phyloP scores from a whole-genome alignment of 345 rosid species.

The Alliaria petiolata region DNA sequence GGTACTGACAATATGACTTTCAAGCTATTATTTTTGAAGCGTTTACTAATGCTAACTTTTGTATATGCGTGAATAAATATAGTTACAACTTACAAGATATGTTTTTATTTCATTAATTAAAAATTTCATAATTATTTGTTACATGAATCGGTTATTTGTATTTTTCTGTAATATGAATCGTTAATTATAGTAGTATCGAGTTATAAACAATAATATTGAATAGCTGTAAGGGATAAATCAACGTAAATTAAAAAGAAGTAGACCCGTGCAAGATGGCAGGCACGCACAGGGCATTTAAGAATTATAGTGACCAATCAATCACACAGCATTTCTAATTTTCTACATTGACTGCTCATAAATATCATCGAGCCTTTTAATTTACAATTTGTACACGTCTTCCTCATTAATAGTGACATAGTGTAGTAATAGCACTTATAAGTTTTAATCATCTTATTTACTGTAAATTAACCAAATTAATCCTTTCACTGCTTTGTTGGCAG shows the following conservation, averaged over 20 bases:
- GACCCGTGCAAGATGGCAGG: neutral
- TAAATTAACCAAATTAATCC: neutral
- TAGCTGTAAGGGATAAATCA: neutral
- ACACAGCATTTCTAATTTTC: neutral
- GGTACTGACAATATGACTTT: neutral
- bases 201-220: neutral
- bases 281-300: neutral
- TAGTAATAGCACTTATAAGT: neutral
- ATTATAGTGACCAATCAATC: neutral
- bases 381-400: neutral
- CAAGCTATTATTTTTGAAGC: neutral
- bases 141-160: fast-evolving
- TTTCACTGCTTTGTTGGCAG: neutral
- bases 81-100: too few species aligned
- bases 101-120: too few species aligned
- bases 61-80: too few species aligned
- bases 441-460: neutral
- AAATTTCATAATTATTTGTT: neutral
- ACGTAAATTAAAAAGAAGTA: neutral
- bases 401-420: neutral
- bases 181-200: neutral
- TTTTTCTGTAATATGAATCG: too few species aligned
- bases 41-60: neutral
- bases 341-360: neutral
- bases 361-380: neutral